A percentile compares a stretch with the other conserved stretches of the same genome.
Conservation (phyloP, 129 eudicot species). For the Flaveria bidentis region DNA sequence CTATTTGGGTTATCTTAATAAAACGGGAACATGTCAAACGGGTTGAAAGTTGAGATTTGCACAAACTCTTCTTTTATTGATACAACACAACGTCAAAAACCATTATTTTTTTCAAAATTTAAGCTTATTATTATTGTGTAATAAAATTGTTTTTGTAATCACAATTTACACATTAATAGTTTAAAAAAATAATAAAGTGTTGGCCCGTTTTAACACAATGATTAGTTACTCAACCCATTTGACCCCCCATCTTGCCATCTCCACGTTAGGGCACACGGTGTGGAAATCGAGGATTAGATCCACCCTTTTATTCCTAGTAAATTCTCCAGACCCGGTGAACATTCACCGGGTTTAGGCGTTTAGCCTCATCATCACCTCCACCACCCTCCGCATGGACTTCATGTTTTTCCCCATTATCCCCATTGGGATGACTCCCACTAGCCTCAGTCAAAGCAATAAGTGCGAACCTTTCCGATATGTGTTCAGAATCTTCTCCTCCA, state of each 20-base stretch:
- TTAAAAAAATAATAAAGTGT: neutral
- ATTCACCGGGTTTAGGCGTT: too few species aligned
- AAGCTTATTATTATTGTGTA: neutral
- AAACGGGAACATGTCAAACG: neutral
- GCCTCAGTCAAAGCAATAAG: neutral
- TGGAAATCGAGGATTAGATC: too few species aligned
- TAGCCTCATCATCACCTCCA: too few species aligned
- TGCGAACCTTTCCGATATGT: neutral
- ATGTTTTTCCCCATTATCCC: too few species aligned
- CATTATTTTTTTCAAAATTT: neutral
- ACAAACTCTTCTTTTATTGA: neutral
- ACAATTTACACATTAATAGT: neutral
- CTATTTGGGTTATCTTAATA: neutral
- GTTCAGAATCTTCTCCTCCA: constrained; percentile 15
- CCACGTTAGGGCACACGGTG: neutral
- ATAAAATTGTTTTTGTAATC: neutral
- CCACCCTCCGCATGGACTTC: too few species aligned
- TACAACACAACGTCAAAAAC: neutral
- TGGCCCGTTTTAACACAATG: constrained; percentile 7
- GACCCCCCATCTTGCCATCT: neutral
- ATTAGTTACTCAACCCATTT: neutral
- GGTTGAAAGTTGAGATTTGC: neutral
- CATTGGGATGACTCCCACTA: too few species aligned
- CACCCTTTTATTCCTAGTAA: too few species aligned
- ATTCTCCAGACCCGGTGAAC: too few species aligned